Conservation (phyloP, 169 alveolate genomes). For the Cryptosporidium sp. region DNA sequence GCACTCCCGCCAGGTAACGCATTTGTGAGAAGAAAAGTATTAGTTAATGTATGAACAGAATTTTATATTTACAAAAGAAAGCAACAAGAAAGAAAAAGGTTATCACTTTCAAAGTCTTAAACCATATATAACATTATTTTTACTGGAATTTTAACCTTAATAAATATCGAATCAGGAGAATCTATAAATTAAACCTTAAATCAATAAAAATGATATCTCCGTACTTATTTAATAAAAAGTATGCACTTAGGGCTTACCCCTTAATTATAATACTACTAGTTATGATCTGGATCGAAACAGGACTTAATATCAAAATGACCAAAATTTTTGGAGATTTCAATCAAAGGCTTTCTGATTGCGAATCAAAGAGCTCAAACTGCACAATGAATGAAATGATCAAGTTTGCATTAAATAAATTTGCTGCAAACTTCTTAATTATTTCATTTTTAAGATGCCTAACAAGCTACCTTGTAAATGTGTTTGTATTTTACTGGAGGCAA, state of each 20-base stretch:
- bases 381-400: slow-evolving; percentile 14
- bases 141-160: neutral
- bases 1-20: slow-evolving; percentile 47
- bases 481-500: slow-evolving; percentile 73
- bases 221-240: slow-evolving; percentile 40
- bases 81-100: neutral
- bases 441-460: slow-evolving; percentile 17
- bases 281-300: slow-evolving; percentile 67
- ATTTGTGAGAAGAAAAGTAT: slow-evolving; percentile 8
- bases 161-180: neutral
- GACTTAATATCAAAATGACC: slow-evolving; percentile 30
- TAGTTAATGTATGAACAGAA: neutral
- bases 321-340: slow-evolving; percentile 42
- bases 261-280: neutral
- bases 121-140: neutral
- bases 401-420: slow-evolving; percentile 12
- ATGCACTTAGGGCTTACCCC: slow-evolving; percentile 41
- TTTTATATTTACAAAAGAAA: neutral
- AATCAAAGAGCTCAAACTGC: slow-evolving; percentile 1
- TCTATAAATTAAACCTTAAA: neutral
- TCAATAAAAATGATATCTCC: slow-evolving; percentile 34
- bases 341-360: slow-evolving; percentile 67
- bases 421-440: slow-evolving; percentile 5
- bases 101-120: neutral
- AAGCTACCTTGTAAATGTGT: slow-evolving; percentile 47